A percentile compares a stretch with the other conserved stretches of the same genome.
Conservation (phyloP, 331 rosid genomes). For the Malus hybrid region DNA sequence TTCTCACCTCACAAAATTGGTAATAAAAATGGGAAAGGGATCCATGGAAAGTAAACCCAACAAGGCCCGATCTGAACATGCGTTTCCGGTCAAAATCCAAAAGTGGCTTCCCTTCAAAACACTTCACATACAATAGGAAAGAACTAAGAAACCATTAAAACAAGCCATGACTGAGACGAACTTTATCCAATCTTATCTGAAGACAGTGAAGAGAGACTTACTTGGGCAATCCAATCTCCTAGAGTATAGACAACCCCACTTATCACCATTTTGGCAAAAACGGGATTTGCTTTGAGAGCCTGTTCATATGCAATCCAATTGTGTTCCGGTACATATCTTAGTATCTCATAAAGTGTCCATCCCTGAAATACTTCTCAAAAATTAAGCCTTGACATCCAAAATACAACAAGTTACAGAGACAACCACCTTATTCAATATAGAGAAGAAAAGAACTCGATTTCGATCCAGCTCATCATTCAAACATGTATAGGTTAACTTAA, state of each 20-base stretch:
- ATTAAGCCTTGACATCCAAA: background rate
- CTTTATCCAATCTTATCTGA: background rate
- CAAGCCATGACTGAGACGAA: background rate
- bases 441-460: background rate
- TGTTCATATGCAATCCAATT: constrained; percentile 94
- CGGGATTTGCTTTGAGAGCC: constrained; percentile 75
- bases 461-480: background rate
- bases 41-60: constrained; percentile 87
- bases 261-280: constrained; percentile 84
- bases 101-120: constrained; percentile 83
- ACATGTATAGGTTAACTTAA: background rate
- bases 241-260: constrained; percentile 82
- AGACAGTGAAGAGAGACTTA: constrained; percentile 11
- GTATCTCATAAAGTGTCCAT: constrained; percentile 88
- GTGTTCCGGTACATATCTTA: constrained; percentile 87
- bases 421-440: background rate
- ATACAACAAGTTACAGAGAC: background rate
- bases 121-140: constrained; percentile 36
- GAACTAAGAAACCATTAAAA: background rate
- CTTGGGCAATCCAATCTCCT: constrained; percentile 98
- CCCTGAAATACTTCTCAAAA: constrained; percentile 46
- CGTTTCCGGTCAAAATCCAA: constrained; percentile 75
- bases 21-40: constrained; percentile 96
- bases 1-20: constrained; percentile 86
- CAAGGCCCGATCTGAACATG: constrained; percentile 84